phyloP scores from a whole-genome alignment of 768 basidiomycete species.

The Obba rivulosa region DNA sequence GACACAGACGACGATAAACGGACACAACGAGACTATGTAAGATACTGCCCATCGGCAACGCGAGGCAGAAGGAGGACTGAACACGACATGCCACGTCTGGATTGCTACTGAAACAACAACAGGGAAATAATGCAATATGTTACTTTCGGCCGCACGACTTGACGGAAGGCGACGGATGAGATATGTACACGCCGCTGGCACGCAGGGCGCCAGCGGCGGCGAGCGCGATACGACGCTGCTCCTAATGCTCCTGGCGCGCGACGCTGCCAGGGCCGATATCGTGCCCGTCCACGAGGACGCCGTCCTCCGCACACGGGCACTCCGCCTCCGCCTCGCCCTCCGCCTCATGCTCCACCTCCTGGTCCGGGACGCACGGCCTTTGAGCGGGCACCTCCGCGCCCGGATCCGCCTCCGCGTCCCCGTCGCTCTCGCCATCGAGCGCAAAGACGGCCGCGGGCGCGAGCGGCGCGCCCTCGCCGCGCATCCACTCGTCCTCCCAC shows the following conservation, averaged over 20 bases:
- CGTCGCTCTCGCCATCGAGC: not conserved
- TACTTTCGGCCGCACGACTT: not conserved
- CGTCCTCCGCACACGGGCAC: conserved; percentile 16
- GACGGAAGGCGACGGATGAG: not conserved
- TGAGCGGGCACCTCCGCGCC: not conserved
- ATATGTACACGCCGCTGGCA: not conserved
- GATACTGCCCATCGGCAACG: no score
- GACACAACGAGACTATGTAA: no score
- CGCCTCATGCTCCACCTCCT: conserved; percentile 5
- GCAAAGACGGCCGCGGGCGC: conserved; percentile 12
- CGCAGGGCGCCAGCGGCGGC: no score
- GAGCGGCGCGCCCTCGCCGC: conserved; percentile 28
- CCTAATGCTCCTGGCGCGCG: conserved; percentile 23
- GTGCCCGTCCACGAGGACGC: conserved; percentile 24
- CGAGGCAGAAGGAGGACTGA: no score
- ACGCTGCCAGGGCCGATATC: conserved; percentile 23
- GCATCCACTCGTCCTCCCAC: conserved; percentile 52
- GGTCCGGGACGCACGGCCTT: not conserved
- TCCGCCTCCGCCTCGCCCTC: conserved; percentile 14
- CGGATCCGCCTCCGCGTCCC: conserved; percentile 3
- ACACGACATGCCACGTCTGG: no score
- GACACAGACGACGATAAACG: no score
- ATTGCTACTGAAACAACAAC: not conserved
- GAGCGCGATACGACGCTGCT: not conserved
- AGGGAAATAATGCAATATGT: not conserved